phyloP scores from a whole-genome alignment of 2,329 filamentous ascomycete genomes.

The Apiospora aurea region DNA sequence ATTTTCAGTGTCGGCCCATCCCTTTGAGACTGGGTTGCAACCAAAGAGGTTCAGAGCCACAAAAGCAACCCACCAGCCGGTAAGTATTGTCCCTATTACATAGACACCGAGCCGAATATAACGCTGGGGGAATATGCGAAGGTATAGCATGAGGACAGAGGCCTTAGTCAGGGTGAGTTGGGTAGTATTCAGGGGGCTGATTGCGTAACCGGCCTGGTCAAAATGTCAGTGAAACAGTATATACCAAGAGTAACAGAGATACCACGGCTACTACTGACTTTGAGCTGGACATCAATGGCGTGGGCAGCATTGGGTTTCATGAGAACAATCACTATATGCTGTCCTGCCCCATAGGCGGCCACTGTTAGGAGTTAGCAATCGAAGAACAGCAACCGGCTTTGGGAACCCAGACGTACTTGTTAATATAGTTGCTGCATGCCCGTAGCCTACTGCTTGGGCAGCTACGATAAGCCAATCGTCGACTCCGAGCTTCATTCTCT shows the following conservation, averaged over 20 bases:
- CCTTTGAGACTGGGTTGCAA: not conserved
- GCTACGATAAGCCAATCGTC: not conserved
- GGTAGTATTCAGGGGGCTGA: not conserved
- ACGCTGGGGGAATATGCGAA: not conserved
- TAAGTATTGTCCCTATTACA: not conserved
- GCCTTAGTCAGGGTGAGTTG: not conserved
- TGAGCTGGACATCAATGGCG: not conserved
- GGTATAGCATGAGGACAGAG: not conserved
- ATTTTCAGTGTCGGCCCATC: not conserved
- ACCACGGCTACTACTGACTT: not conserved
- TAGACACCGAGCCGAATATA: not conserved
- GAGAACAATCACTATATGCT: not conserved
- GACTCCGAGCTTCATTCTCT: not conserved
- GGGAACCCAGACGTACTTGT: not conserved
- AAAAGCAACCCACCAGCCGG: not conserved
- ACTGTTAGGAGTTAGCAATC: not conserved
- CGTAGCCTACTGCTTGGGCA: not conserved
- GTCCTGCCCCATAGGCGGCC: not conserved
- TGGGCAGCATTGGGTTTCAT: not conserved
- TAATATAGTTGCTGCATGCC: not conserved
- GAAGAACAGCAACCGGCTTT: not conserved
- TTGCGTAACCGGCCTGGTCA: not conserved
- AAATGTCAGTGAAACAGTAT: not conserved
- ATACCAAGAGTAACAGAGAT: not conserved
- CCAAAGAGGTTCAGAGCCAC: not conserved